Percentiles rank a stretch among this genome's conserved stretches.
Conservation (phyloP, 2,329 filamentous ascomycete species). For the Fusarium burgessii region DNA sequence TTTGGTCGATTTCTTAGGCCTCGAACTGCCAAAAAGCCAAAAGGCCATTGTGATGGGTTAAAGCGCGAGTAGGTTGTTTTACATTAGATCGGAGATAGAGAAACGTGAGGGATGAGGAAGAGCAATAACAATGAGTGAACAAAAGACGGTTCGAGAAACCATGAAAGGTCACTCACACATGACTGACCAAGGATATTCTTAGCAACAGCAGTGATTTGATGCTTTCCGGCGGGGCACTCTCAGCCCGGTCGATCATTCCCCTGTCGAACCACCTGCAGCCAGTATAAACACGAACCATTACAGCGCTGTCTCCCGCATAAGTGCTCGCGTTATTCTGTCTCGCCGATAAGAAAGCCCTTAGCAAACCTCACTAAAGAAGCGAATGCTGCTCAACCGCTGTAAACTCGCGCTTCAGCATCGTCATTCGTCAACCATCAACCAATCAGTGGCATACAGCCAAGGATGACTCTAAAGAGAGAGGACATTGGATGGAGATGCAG, state of each 20-base stretch:
- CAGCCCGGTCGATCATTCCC: conserved; percentile 35
- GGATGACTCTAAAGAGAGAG: conserved; percentile 15
- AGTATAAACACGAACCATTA: neutral
- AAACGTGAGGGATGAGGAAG: neutral
- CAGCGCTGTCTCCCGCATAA: accelerated
- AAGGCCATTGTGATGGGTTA: neutral
- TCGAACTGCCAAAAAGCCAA: neutral
- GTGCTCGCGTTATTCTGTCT: conserved; percentile 9
- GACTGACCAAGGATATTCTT: conserved; percentile 38
- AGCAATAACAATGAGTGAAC: conserved; percentile 4
- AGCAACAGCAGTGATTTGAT: conserved; percentile 31
- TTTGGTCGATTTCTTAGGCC: conserved; percentile 5
- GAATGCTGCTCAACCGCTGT: conserved; percentile 23
- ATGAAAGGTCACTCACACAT: conserved; percentile 26
- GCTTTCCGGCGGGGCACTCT: conserved; percentile 15
- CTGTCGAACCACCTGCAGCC: conserved; percentile 9
- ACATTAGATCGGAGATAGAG: neutral
- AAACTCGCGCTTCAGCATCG: conserved; percentile 6
- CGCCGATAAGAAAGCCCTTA: neutral
- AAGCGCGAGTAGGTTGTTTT: neutral
- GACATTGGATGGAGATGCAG: conserved; percentile 28
- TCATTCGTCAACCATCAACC: conserved; percentile 32
- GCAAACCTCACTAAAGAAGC: conserved; percentile 20
- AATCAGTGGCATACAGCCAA: conserved; percentile 23
- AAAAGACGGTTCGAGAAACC: conserved; percentile 4